These are phyloP conservation scores for Fraxinus ornus DNA, from an alignment of 305 asterid species.

Conservation along the genomic window DNA sequence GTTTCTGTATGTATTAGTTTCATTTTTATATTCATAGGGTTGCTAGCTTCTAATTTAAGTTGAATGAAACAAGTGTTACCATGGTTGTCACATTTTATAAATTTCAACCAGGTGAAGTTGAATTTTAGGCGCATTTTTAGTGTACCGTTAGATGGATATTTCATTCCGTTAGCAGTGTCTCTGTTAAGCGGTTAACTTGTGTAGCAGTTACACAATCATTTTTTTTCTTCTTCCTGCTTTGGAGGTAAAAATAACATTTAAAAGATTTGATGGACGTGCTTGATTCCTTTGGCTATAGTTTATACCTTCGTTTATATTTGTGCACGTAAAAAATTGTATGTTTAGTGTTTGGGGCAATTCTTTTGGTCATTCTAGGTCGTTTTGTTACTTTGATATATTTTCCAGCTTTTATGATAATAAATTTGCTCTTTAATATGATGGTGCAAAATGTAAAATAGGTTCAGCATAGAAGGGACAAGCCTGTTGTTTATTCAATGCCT, in stretches of 20 bases:
- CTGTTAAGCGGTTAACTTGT: background rate
- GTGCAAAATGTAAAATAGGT: constrained; percentile 60
- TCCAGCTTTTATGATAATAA: constrained; percentile 28
- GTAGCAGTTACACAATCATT: background rate
- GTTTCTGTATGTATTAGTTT: background rate
- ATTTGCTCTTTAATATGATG: constrained; percentile 46
- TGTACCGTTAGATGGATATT: background rate
- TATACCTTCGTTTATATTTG: background rate
- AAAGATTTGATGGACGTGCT: background rate
- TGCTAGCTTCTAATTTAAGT: background rate
- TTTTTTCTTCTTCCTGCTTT: background rate
- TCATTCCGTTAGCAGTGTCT: background rate
- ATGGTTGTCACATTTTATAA: background rate
- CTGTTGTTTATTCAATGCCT: constrained; percentile 58
- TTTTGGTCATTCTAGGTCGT: constrained; percentile 22
- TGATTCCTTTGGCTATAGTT: background rate
- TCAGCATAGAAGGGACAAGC: constrained; percentile 61
- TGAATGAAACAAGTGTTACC: background rate
- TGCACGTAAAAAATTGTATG: constrained; percentile 6
- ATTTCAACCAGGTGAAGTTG: background rate
- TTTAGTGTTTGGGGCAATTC: constrained; percentile 1
- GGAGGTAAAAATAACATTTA: background rate
- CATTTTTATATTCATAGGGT: background rate
- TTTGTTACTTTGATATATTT: constrained; percentile 26
- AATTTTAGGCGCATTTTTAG: background rate